These are phyloP conservation scores for Phialophora expanda DNA, from an alignment of 2,329 filamentous ascomycete genomes.

Conservation along the genomic window DNA sequence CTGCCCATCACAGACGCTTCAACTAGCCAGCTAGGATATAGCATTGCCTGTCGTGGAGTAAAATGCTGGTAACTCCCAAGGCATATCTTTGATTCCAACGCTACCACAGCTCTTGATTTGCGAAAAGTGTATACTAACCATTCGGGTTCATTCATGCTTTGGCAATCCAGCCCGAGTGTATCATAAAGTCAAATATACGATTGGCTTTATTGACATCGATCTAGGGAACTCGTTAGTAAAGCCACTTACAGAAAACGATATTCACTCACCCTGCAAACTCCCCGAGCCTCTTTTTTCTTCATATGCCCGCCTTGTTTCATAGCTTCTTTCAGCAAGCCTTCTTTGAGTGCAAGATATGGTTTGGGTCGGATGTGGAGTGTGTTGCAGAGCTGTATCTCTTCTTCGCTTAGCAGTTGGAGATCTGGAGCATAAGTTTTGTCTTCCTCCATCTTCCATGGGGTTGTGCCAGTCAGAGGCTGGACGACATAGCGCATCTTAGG, in stretches of 20 bases:
- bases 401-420: constrained; percentile 79
- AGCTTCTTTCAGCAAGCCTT: constrained; percentile 86
- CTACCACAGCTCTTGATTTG: background rate
- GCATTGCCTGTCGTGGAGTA: background rate
- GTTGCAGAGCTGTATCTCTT: constrained; percentile 86
- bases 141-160: constrained; percentile 65
- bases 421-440: constrained; percentile 73
- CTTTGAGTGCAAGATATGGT: constrained; percentile 93
- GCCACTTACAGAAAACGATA: background rate
- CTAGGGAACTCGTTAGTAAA: constrained; percentile 44
- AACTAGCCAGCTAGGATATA: background rate
- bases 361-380: constrained; percentile 86
- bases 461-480: constrained; percentile 54
- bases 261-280: constrained; percentile 68
- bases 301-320: constrained; percentile 84
- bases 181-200: constrained; percentile 91
- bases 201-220: constrained; percentile 85
- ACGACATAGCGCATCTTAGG: constrained; percentile 60
- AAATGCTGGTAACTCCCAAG: background rate
- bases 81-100: background rate
- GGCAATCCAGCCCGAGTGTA: constrained; percentile 87
- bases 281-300: constrained; percentile 92
- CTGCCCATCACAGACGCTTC: background rate
- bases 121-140: background rate
- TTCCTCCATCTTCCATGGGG: constrained; percentile 67